Evolutionary conservation across 371 early-diverging fungal genomes (phyloP), one percentile per base, ranked within the genome.

Genomic region (Batrachochytrium dendrobatidis): DNA sequence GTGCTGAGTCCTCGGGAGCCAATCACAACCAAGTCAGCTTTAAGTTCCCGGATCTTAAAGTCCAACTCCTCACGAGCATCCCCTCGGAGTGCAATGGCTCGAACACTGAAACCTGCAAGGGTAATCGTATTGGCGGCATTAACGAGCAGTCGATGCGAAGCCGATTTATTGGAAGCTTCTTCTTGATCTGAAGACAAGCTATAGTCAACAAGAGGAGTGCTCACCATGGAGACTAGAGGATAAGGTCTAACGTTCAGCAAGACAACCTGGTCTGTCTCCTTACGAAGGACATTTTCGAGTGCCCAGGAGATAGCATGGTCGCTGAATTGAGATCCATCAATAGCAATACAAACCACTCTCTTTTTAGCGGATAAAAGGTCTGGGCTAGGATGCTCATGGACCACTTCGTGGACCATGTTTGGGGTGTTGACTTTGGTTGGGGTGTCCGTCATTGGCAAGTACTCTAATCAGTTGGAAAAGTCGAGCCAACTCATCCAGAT

Each of bases 201-300:
- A n/a, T n/a, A n/a, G n/a, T n/a, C n/a, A n/a, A n/a, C n/a, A n/a
- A n/a, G n/a, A n/a, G n/a, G n/a, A n/a, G n/a, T n/a, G n/a, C n/a
- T n/a, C n/a, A n/a, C n/a, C n/a, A n/a, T n/a, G n/a, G n/a, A n/a
- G n/a, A 67, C 55, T 29, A 32, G 59, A 51, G 65, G 62, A 34
- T 64, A 50, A 4, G 72, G 63, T 12, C 78, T 58, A 24, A 66
- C 70, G 63, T 78, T 74, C 26, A 79, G 48, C 8, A 79, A 66
- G 17, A 76, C 67, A 39, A 74, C 72, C 34, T 72, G 67, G 59
- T 77, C 75, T n/a, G 57, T 62, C 22, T 64, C 34, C 0, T 61
- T 56, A 39, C 64, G 24, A 55, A 77, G 20, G 57, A 74, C 46
- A 66, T 74, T 71, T 3, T 69, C 65, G 29, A 75, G 24, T 18